Evolutionary conservation across 331 rosid genomes (phyloP).

Genomic region (Quercus tomentella): DNA sequence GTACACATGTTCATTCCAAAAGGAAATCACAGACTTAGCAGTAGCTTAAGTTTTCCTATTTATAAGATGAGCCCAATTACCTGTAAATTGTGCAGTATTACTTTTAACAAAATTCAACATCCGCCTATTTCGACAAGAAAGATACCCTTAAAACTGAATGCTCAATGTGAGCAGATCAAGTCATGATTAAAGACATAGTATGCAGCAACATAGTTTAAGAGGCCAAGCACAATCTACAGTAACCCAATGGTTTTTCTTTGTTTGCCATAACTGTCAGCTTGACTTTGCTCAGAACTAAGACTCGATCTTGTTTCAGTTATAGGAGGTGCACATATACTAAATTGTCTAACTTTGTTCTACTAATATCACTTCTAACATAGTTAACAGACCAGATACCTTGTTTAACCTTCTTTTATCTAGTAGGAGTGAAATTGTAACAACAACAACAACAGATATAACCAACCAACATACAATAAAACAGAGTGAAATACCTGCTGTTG

Average conservation of each 20-base stretch:
- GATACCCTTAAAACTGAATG: background rate
- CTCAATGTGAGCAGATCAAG: background rate
- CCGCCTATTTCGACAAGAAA: background rate
- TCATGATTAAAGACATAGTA: background rate
- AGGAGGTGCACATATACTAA: background rate
- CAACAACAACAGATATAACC: background rate
- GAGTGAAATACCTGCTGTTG: conserved; percentile 69
- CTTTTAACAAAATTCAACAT: background rate
- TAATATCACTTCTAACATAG: background rate
- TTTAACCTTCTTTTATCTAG: background rate
- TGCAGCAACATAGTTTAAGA: background rate
- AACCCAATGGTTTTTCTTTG: background rate
- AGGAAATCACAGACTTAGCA: background rate
- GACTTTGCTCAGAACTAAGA: background rate
- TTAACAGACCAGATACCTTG: background rate
- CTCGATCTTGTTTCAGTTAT: background rate
- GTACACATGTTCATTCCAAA: background rate
- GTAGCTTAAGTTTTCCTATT: background rate
- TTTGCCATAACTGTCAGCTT: background rate
- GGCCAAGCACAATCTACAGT: background rate
- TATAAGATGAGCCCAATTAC: background rate
- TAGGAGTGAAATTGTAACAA: background rate
- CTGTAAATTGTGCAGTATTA: background rate
- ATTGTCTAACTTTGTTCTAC: background rate
- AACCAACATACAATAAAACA: too few species aligned